Conservation (phyloP, 1,284 basidiomycete genomes). For the Phylloboletellus chloephorus region DNA sequence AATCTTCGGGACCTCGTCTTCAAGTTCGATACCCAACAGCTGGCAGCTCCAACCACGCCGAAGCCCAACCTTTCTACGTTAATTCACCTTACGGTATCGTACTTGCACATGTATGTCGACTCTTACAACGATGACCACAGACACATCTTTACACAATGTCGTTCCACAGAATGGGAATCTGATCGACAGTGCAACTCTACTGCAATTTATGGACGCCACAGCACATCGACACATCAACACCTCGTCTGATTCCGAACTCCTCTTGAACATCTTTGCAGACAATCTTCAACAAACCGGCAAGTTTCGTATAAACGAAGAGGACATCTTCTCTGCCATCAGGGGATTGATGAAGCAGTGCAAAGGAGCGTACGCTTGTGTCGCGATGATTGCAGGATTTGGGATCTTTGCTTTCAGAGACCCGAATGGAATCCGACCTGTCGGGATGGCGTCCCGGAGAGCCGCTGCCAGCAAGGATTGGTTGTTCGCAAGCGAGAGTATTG, state of each 20-base stretch:
- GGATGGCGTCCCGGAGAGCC: constrained; percentile 66
- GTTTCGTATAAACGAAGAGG: constrained; percentile 99
- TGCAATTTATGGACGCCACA: constrained; percentile 92
- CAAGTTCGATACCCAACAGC: constrained; percentile 96
- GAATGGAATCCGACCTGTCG: constrained; percentile 95
- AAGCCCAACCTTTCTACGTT: constrained; percentile 99
- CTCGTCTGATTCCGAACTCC: constrained; percentile 94
- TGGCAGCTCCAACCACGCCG: constrained; percentile 94
- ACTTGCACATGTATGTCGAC: constrained; percentile 81
- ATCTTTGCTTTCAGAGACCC: constrained; percentile 98
- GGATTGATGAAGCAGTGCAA: constrained; percentile 85
- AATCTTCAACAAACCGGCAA: constrained; percentile 98
- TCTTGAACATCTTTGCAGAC: constrained; percentile 97
- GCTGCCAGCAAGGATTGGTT: constrained; percentile 75
- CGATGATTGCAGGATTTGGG: constrained; percentile 98
- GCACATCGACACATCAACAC: constrained; percentile 99
- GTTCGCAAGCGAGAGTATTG: constrained; percentile 94
- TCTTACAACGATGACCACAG: background rate
- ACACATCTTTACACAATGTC: constrained; percentile 5
- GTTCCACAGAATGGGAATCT: constrained; percentile 88
- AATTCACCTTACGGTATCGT: constrained; percentile 99
- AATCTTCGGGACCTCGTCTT: constrained; percentile 6
- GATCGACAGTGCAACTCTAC: constrained; percentile 85
- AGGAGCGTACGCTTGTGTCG: constrained; percentile 95
- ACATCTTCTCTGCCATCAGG: constrained; percentile 93